Base-by-base conservation (phyloP, 2,329 filamentous ascomycete species). In the Fusarium sp. region DNA sequence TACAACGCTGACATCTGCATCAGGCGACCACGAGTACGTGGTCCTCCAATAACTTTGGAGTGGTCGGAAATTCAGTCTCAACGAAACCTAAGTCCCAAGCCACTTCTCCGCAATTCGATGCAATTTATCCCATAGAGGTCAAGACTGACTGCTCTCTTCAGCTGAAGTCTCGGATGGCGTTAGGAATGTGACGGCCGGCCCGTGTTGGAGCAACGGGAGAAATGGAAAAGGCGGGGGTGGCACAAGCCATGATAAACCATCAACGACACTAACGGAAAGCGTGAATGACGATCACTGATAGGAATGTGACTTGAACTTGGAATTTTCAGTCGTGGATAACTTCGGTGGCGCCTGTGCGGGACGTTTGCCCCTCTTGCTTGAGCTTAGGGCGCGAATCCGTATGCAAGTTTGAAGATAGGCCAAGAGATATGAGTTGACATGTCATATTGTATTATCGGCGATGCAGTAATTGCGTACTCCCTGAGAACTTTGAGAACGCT, bases 151-250 rank as follows among this genome's bases (percentile, higher is more conserved):
- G 19, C 11, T 29, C 18, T 44, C 25, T 42, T 29, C 23, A 18
- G 21, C 19, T 42, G 37, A 42, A 55, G 35, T 18, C 21, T 6
- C 19, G 4, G 35, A 31, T 10, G 14, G n/a, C 7, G 12, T 16
- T 8, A 57, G 60, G 60, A 62, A 62, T 62, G 41, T 62, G 52
- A 62, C 41, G 25, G 23, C 21, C 15, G 19, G 35, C 33, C 27
- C n/a, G 21, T 33, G 33, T 35, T 11, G 41, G 18, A 62, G 27
- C 15, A 27, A 37, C 35, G 19, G 37, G 25, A 46, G 25, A 46
- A 46, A 46, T 25, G 33, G 8, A 33, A 46, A 46, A 39, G 25
- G 59, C 52, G 52, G 60, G 59, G 60, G 41, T 59, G 60, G 52
- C 33, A 23, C 39, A 21, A 42, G 57, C 27, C n/a, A 52, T 15